These are phyloP conservation scores for Trametes gibbosa DNA, from an alignment of 768 basidiomycete species.

Conservation along the genomic window DNA sequence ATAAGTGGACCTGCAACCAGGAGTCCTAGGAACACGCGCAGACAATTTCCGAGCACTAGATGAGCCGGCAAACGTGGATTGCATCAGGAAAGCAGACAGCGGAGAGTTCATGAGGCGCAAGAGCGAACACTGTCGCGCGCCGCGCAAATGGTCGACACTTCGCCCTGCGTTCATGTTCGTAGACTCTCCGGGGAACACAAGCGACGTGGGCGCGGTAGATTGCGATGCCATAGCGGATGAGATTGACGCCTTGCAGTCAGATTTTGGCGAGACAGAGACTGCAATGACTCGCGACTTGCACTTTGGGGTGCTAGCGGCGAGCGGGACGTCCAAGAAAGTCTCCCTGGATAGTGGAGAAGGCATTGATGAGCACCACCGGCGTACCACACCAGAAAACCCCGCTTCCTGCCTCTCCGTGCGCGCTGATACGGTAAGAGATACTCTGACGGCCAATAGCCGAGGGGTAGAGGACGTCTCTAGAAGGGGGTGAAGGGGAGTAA, in stretches of 20 bases:
- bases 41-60: not conserved
- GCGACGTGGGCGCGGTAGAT: conserved; percentile 10
- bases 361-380: too few species aligned
- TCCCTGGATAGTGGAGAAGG: not conserved
- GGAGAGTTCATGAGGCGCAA: conserved; percentile 5
- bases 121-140: conserved; percentile 3
- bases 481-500: too few species aligned
- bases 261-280: conserved; percentile 1
- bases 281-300: not conserved
- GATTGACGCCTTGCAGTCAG: not conserved
- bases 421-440: too few species aligned
- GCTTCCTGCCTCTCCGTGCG: too few species aligned
- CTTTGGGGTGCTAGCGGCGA: not conserved
- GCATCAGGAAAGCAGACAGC: not conserved
- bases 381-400: too few species aligned
- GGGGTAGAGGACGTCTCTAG: too few species aligned
- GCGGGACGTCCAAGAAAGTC: conserved; percentile 3
- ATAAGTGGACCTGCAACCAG: not conserved
- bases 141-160: not conserved
- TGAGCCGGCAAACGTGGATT: not conserved
- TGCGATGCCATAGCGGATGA: conserved; percentile 2
- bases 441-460: too few species aligned
- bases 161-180: not conserved
- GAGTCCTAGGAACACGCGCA: not conserved
- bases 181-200: conserved; percentile 2